phyloP scores from a whole-genome alignment of 441 rosid genomes.

The Populus hybrid region DNA sequence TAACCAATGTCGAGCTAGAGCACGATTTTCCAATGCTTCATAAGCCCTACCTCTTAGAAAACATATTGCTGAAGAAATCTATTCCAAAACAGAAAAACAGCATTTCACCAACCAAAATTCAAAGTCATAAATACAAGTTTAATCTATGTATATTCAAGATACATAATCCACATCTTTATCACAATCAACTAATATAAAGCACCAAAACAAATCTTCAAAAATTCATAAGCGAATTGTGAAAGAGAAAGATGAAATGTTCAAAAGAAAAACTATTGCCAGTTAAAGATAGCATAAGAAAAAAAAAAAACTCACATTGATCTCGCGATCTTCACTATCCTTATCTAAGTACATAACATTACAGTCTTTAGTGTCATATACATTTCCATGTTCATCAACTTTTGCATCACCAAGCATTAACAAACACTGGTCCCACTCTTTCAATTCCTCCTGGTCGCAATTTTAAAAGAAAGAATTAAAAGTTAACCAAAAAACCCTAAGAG shows the following conservation, averaged over 20 bases:
- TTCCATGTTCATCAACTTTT: slow-evolving; percentile 83
- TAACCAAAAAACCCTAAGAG: background rate
- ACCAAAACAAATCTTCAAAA: background rate
- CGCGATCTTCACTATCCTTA: slow-evolving; percentile 91
- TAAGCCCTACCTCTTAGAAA: slow-evolving; percentile 90
- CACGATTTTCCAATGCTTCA: slow-evolving; percentile 86
- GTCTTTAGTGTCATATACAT: slow-evolving; percentile 70
- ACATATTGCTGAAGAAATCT: slow-evolving; percentile 91
- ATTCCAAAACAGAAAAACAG: slow-evolving; percentile 15
- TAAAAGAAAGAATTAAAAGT: background rate
- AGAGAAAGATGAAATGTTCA: background rate
- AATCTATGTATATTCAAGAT: background rate
- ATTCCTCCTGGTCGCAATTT: slow-evolving; percentile 60
- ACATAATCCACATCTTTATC: background rate
- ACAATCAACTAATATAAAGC: background rate
- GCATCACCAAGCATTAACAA: slow-evolving; percentile 83
- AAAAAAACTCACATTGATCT: slow-evolving; percentile 63
- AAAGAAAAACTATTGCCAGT: background rate
- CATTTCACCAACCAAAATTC: background rate
- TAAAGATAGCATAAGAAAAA: background rate
- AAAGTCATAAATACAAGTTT: background rate
- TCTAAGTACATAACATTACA: slow-evolving; percentile 60
- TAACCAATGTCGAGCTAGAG: slow-evolving; percentile 85
- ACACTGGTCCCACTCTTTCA: slow-evolving; percentile 98
- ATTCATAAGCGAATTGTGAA: background rate